Evolutionary conservation across 2,329 filamentous ascomycete genomes (phyloP).

Genomic region (Paraconiothyrium sp.): DNA sequence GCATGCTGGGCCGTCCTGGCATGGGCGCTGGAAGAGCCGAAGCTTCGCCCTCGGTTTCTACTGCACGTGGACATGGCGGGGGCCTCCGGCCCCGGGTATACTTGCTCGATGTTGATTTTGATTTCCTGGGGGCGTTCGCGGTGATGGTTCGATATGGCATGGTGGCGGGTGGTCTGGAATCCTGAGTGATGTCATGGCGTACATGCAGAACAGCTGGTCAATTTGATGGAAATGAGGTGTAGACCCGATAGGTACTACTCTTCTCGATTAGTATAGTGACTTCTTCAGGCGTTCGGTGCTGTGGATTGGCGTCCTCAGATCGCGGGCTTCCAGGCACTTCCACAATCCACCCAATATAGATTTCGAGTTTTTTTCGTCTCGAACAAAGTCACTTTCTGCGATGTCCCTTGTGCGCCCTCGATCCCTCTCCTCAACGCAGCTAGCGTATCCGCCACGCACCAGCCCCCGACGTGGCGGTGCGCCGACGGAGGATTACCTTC

Average conservation of each 20-base stretch:
- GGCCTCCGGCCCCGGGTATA: no score
- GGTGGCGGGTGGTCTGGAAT: not conserved
- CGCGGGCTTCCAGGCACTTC: not conserved
- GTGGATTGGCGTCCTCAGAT: not conserved
- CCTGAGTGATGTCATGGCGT: not conserved
- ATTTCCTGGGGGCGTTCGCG: not conserved
- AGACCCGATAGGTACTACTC: not conserved
- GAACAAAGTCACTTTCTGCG: not conserved
- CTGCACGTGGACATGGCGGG: no score
- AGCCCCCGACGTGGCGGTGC: not conserved
- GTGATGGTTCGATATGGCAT: not conserved
- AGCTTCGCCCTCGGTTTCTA: no score
- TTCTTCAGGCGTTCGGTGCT: not conserved
- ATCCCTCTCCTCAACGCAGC: not conserved
- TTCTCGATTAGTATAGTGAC: not conserved
- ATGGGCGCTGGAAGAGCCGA: not conserved
- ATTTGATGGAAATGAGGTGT: not conserved
- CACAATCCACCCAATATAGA: not conserved
- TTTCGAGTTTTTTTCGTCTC: not conserved
- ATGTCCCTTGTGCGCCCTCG: not conserved
- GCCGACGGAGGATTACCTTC: not conserved
- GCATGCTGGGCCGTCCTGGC: not conserved
- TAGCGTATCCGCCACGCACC: not conserved
- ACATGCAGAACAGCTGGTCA: not conserved
- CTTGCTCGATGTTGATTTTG: not conserved